Evolutionary conservation across 192 early-diverging fungal species (phyloP).

Genomic region (Rhizophagus sp.): DNA sequence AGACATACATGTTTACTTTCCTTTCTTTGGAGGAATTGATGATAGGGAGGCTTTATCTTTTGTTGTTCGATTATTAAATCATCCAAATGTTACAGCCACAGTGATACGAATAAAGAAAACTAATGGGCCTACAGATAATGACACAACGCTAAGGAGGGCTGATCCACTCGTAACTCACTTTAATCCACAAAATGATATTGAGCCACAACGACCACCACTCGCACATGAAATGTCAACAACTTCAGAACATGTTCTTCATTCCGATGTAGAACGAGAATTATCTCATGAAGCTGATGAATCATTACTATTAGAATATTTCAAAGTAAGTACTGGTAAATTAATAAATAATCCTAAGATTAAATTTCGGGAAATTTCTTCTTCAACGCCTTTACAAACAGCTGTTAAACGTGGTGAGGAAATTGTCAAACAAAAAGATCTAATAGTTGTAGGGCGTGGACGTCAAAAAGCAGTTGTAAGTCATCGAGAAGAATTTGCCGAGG

Average conservation of each 20-base stretch:
- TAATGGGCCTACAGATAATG: constrained; percentile 13
- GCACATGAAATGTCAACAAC: constrained; percentile 27
- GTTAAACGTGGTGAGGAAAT: constrained; percentile 36
- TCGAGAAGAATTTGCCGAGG: neutral
- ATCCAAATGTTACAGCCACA: constrained; percentile 43
- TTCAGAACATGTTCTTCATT: constrained; percentile 13
- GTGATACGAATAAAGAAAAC: constrained; percentile 48
- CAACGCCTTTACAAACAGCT: constrained; percentile 42
- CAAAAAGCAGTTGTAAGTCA: neutral
- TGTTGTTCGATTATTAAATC: constrained; percentile 49
- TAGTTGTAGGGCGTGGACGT: constrained; percentile 47
- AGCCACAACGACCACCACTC: neutral
- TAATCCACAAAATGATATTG: no score
- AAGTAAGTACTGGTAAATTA: neutral
- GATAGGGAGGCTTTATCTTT: constrained; percentile 65
- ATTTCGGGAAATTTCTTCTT: constrained; percentile 32
- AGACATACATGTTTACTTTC: constrained; percentile 52
- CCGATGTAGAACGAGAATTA: constrained; percentile 8
- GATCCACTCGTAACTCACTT: neutral
- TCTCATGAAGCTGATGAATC: constrained; percentile 12
- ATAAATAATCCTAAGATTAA: constrained; percentile 32
- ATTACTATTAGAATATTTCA: constrained; percentile 3
- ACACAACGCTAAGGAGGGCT: neutral
- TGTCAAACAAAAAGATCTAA: constrained; percentile 47
- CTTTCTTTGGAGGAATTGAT: constrained; percentile 75